Evolutionary conservation across 257 asterid species (phyloP), one percentile per base, ranked within the genome.

Genomic region (Solanum tacnaense): DNA sequence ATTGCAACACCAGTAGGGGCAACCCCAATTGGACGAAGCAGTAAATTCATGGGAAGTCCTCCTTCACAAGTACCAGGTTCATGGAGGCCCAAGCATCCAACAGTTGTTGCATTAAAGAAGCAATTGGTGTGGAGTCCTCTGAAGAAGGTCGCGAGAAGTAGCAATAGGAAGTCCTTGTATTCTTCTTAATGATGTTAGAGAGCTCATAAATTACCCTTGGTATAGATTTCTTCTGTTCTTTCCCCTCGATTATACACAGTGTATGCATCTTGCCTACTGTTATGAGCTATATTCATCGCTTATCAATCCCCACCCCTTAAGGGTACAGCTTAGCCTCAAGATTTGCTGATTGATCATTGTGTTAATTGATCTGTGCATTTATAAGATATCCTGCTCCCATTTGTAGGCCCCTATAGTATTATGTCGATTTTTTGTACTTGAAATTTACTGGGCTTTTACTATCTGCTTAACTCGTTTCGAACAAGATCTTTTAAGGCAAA

Each of bases 11-110:
- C n/a, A 91, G 2, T 86, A 88, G 62, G 89, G 87, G 93, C 92
- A 67, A 95, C 98, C 34, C 98, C 99, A 1, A 36, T 89, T n/a
- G 93, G 88, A 34, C 94, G 87, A 85, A 96, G 98, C 90, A 94
- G 96, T 46, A 96, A 94, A 78, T 92, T 91, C 85, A 87, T 89
- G 90, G 91, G 90, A 36, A 92, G 93, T 60, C 95, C 95, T 83
- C 91, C 91, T 75, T 91, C 93, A 7, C 93, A 89, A 71, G 87
- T 56, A 87, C 90, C 86, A 10, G 93, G 92, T 83, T 88, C 94
- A 68, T 92, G 92, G 92, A 90, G 75, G 87, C 94, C 94, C 76
- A 92, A 87, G 86, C 92, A 90, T 87, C 93, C 92, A 82, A 89
- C 93, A 83, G 94, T 90, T 12, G 71, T 90, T 85, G 92, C 94